These are phyloP conservation scores for Corymbia calophylla DNA, from an alignment of 441 rosid species.

Conservation along the genomic window DNA sequence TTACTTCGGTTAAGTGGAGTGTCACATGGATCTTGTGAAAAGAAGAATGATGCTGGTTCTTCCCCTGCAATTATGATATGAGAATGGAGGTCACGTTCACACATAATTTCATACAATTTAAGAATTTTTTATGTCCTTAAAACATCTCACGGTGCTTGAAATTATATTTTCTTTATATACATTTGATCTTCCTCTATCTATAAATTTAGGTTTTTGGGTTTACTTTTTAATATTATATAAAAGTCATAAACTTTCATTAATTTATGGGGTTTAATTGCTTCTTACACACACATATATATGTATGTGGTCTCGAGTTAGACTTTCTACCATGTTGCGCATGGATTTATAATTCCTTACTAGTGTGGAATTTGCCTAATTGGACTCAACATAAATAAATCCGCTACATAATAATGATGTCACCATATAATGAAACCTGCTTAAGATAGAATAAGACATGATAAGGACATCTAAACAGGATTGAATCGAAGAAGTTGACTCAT, in stretches of 20 bases:
- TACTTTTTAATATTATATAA: no score
- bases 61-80: neutral
- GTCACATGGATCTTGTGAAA: neutral
- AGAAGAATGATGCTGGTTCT: neutral
- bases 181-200: neutral
- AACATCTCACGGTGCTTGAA: accelerated
- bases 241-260: neutral
- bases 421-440: neutral
- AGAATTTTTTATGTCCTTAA: neutral
- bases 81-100: neutral
- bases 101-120: accelerated
- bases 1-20: neutral
- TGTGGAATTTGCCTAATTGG: neutral
- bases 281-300: no score
- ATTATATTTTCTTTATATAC: neutral
- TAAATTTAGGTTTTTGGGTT: neutral
- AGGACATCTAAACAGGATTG: neutral
- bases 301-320: neutral
- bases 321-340: neutral
- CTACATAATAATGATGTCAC: neutral
- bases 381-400: neutral
- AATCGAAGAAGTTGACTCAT: neutral
- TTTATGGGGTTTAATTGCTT: no score
- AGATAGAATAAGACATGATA: no score
- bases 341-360: neutral